A percentile compares a stretch with the other conserved stretches of the same genome.
phyloP scores from a whole-genome alignment of 805 yeast species.

The Zygoascus biomembranicola region DNA sequence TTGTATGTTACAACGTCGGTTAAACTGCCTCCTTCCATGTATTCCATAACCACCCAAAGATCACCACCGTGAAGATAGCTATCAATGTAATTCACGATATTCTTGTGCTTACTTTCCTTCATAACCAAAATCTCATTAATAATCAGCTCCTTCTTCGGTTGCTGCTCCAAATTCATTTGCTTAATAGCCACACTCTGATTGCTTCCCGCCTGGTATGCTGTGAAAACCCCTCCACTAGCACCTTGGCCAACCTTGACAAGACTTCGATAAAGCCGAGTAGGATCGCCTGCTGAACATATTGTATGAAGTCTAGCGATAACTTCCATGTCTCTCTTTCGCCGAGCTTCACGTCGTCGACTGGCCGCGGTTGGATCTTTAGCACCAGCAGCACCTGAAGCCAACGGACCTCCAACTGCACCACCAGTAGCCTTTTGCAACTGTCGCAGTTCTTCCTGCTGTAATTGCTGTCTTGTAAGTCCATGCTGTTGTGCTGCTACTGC shows the following conservation, averaged over 20 bases:
- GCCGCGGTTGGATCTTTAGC: slow-evolving; percentile 20
- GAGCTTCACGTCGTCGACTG: slow-evolving; percentile 59
- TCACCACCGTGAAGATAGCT: slow-evolving; percentile 76
- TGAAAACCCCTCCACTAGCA: slow-evolving; percentile 88
- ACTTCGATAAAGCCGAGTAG: slow-evolving; percentile 57
- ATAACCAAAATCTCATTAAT: slow-evolving; percentile 93
- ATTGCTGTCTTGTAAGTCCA: slow-evolving; percentile 1
- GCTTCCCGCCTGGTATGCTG: slow-evolving; percentile 58
- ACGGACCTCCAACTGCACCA: neutral
- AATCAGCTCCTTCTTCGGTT: slow-evolving; percentile 90
- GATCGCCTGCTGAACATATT: slow-evolving; percentile 83
- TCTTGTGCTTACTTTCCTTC: slow-evolving; percentile 91
- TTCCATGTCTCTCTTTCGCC: slow-evolving; percentile 62
- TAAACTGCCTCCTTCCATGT: slow-evolving; percentile 97
- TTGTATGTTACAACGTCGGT: slow-evolving; percentile 94
- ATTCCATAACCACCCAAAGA: slow-evolving; percentile 99
- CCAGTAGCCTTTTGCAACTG: slow-evolving; percentile 23
- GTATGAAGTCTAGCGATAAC: slow-evolving; percentile 60
- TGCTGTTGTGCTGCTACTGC: slow-evolving; percentile 4
- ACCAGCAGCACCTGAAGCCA: neutral
- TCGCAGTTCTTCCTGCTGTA: slow-evolving; percentile 20
- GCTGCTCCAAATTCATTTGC: slow-evolving; percentile 86
- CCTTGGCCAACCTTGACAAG: slow-evolving; percentile 72
- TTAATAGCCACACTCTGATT: slow-evolving; percentile 84
- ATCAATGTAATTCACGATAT: slow-evolving; percentile 90